phyloP scores from a whole-genome alignment of 73 alveolate species.

The Blepharisma stoltei region DNA sequence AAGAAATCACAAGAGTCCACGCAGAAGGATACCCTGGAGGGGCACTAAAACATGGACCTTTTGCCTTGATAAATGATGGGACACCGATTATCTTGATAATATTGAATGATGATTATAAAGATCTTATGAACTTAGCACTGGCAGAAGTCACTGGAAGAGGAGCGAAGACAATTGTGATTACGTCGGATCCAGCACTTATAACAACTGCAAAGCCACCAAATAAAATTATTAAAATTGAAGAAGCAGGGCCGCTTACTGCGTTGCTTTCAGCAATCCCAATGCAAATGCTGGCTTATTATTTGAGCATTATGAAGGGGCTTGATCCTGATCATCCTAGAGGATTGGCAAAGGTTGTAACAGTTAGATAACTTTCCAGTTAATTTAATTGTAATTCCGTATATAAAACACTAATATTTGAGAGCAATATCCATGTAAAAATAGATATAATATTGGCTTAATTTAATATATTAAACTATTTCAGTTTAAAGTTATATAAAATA shows the following conservation, averaged over 20 bases:
- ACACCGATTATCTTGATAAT: conserved; percentile 16
- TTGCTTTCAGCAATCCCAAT: conserved; percentile 79
- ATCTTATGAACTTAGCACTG: not conserved
- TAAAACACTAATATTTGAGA: no score
- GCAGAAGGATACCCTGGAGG: conserved; percentile 95
- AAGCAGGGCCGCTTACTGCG: conserved; percentile 72
- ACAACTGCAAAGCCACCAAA: not conserved
- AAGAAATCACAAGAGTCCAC: conserved; percentile 89
- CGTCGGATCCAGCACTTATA: conserved; percentile 30
- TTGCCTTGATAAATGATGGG: conserved; percentile 59
- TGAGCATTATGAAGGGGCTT: conserved; percentile 60
- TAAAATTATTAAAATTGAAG: conserved; percentile 28
- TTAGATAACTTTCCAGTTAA: conserved; percentile 35
- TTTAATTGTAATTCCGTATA: no score
- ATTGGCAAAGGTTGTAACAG: conserved; percentile 83
- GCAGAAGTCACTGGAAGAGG: not conserved
- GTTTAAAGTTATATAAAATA: no score
- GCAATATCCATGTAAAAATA: no score
- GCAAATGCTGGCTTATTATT: conserved; percentile 77
- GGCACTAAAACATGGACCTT: conserved; percentile 82
- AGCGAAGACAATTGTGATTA: conserved; percentile 7
- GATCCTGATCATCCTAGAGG: conserved; percentile 94
- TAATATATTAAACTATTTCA: no score
- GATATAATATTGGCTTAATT: no score
- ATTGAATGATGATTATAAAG: not conserved